A percentile compares a stretch with the other conserved stretches of the same genome.
Conservation (phyloP, 768 basidiomycete species). For the Boletus eberwhitei region DNA sequence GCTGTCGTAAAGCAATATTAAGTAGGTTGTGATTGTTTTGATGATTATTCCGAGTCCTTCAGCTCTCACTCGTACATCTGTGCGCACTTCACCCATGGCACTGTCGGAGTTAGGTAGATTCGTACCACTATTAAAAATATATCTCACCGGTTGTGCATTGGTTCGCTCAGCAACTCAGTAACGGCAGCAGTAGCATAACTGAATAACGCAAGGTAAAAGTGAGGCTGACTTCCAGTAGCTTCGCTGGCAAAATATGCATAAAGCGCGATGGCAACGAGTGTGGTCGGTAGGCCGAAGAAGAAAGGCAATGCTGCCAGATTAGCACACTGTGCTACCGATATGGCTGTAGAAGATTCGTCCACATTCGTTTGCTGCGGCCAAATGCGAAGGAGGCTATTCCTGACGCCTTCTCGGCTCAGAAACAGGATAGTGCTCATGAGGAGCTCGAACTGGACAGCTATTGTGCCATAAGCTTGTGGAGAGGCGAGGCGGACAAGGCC, state of each 20-base stretch:
- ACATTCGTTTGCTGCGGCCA: conserved; percentile 20
- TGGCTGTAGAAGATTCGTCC: not conserved
- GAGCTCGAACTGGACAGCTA: conserved; percentile 92
- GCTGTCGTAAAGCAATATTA: conserved; percentile 54
- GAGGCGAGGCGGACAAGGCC: conserved; percentile 78
- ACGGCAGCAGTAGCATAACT: conserved; percentile 75
- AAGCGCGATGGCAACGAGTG: conserved; percentile 46
- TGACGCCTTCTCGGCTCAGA: conserved; percentile 88
- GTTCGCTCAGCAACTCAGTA: conserved; percentile 78
- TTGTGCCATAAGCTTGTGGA: conserved; percentile 84
- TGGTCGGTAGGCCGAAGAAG: conserved; percentile 63
- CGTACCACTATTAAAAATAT: not conserved
- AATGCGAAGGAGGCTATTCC: conserved; percentile 78
- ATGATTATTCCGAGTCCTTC: conserved; percentile 79
- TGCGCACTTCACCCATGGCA: conserved; percentile 64
- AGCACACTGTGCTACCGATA: conserved; percentile 21
- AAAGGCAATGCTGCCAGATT: conserved; percentile 66
- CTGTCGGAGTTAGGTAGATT: conserved; percentile 36
- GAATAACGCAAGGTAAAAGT: conserved; percentile 59
- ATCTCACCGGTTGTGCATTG: conserved; percentile 68
- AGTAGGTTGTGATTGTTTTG: conserved; percentile 73
- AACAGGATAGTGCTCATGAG: conserved; percentile 88
- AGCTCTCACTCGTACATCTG: conserved; percentile 72
- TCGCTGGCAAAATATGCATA: conserved; percentile 55
- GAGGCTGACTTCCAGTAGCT: conserved; percentile 56